Conservation (phyloP, 768 basidiomycete genomes). For the Filobasidium floriforme region DNA sequence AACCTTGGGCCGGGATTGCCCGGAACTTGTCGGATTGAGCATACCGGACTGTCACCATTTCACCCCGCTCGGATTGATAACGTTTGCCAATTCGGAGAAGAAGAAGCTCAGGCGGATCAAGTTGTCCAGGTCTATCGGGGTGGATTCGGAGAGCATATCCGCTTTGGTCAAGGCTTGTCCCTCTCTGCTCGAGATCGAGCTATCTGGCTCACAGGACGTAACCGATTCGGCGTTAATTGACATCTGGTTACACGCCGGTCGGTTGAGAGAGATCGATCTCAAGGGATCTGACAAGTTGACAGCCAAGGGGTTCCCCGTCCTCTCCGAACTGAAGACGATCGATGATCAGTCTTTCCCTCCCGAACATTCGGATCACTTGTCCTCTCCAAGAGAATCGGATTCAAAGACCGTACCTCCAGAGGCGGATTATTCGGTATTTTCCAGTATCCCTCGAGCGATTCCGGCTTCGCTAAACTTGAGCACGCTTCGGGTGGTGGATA, state of each 20-base stretch:
- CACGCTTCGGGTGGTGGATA: slow-evolving; percentile 82
- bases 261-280: slow-evolving; percentile 86
- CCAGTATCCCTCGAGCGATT: slow-evolving; percentile 18
- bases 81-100: slow-evolving; percentile 62
- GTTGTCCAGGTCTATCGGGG: slow-evolving; percentile 62
- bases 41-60: slow-evolving; percentile 72
- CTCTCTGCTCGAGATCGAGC: slow-evolving; percentile 85
- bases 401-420: not conserved
- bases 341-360: not conserved
- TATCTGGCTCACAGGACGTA: slow-evolving; percentile 70
- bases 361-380: not conserved
- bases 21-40: slow-evolving; percentile 83
- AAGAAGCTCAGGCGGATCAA: slow-evolving; percentile 68
- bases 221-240: slow-evolving; percentile 71
- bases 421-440: not conserved
- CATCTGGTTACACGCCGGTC: slow-evolving; percentile 67
- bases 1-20: slow-evolving; percentile 62
- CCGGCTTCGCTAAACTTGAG: slow-evolving; percentile 52
- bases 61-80: slow-evolving; percentile 67
- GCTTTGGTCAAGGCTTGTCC: slow-evolving; percentile 71
- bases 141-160: slow-evolving; percentile 71
- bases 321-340: not conserved
- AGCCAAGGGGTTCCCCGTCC: slow-evolving; percentile 63
- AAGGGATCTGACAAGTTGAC: slow-evolving; percentile 70
- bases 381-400: not conserved